Percentiles rank a stretch among this genome's conserved stretches.
These are phyloP conservation scores for Rhizophagus sp. DNA, from an alignment of 192 early-diverging fungal genomes.

Conservation along the genomic window DNA sequence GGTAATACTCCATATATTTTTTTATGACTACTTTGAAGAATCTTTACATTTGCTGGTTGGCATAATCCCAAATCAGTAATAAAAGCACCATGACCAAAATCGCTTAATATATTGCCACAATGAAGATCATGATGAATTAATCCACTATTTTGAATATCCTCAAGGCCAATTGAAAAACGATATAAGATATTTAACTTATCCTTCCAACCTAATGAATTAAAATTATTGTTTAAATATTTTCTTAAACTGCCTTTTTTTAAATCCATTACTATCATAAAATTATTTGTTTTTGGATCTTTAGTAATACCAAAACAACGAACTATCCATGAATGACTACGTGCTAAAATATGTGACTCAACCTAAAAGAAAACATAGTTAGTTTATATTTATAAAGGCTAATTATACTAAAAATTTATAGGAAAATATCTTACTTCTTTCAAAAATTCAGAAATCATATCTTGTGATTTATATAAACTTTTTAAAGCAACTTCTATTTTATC, in stretches of 20 bases:
- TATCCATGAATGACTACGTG: too few species aligned
- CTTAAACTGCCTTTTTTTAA: background rate
- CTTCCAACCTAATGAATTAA: background rate
- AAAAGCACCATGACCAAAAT: too few species aligned
- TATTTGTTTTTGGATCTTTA: background rate
- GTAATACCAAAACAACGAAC: constrained; percentile 18
- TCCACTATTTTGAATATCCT: background rate
- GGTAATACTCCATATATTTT: constrained; percentile 15
- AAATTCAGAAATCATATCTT: background rate
- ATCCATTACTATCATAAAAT: constrained; percentile 7
- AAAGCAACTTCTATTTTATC: background rate
- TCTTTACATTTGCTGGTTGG: background rate
- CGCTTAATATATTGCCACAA: background rate
- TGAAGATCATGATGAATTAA: constrained; percentile 16
- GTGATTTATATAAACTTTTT: constrained; percentile 3
- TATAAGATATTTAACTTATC: background rate
- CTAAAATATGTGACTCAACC: background rate
- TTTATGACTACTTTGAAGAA: background rate
- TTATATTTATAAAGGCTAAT: background rate
- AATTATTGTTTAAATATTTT: constrained; percentile 2
- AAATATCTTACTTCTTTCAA: background rate
- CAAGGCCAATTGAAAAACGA: background rate
- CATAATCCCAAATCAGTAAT: constrained; percentile 15
- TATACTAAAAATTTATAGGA: background rate
- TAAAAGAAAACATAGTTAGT: background rate